A percentile compares a stretch with the other conserved stretches of the same genome.
Conservation (phyloP, 208 protist species). For the Leishmania tropica region DNA sequence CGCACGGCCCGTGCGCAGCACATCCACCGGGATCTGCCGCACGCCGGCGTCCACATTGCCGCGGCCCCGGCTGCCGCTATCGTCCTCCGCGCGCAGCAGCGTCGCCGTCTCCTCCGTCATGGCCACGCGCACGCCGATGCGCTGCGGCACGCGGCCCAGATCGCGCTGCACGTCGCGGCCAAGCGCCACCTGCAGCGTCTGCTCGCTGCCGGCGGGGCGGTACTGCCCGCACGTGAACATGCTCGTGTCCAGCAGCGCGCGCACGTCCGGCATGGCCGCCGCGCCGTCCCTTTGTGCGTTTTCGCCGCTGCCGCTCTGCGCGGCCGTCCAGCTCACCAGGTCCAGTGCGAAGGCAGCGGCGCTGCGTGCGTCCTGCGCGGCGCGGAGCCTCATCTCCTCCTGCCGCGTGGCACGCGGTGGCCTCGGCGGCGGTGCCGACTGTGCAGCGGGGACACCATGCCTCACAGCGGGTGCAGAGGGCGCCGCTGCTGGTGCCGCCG, state of each 20-base stretch:
- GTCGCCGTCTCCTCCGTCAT: slow-evolving; percentile 47
- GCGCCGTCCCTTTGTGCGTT: not conserved
- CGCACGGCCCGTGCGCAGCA: slow-evolving; percentile 15
- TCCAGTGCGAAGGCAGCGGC: slow-evolving; percentile 22
- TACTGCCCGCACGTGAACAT: slow-evolving; percentile 28
- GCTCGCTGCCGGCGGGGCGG: slow-evolving; percentile 12
- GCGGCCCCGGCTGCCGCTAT: not conserved
- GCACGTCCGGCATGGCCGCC: slow-evolving; percentile 12
- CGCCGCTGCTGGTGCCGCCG: not conserved
- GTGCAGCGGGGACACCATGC: not conserved
- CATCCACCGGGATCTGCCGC: slow-evolving; percentile 38
- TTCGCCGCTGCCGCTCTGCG: not conserved
- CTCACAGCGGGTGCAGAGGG: not conserved
- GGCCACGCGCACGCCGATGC: slow-evolving; percentile 31
- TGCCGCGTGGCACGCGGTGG: not conserved
- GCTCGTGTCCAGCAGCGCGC: slow-evolving; percentile 30
- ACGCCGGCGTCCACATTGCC: slow-evolving; percentile 36
- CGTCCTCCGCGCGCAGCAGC: slow-evolving; percentile 27
- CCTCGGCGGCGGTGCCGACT: slow-evolving; percentile 1
- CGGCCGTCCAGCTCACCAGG: slow-evolving; percentile 14
- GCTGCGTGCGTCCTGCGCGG: slow-evolving; percentile 14
- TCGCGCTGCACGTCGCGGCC: slow-evolving; percentile 36
- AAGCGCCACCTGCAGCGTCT: slow-evolving; percentile 25
- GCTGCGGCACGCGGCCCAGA: slow-evolving; percentile 26
- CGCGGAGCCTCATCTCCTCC: not conserved